Base-by-base conservation (phyloP, 352 stramenopile species). In the Halophytophthora batemanensis region DNA sequence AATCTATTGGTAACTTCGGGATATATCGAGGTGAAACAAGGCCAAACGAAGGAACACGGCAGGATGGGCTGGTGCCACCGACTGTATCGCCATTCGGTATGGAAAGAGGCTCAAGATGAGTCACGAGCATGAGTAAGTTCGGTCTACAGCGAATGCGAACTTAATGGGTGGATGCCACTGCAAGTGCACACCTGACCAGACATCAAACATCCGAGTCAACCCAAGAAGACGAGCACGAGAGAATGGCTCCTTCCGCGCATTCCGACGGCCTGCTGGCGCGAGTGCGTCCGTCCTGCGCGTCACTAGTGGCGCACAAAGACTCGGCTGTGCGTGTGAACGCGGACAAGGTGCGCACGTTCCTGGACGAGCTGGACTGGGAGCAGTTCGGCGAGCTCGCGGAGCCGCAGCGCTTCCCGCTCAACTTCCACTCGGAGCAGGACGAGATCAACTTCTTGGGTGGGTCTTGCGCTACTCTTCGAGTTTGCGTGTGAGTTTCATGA, bases 401-500 rank as follows among this genome's bases (percentile, higher is more conserved):
- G 49, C 66, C 69, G 23, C 61, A 71, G 60, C 78, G 69, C 21
- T 92, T 89, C 62, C 82, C 82, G 23, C 77, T 92, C 47, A 85
- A 83, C 61, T 92, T 92, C 43, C 64, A 66, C 42, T 86, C 77
- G 44, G 51, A 77, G 50, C 60, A 82, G 41, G 82, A 92, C 44
- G 82, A 92, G 61, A 54, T 89, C 54, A 86, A 87, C 51, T 92
- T 92, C 47, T 56, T 92, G 19, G 82, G 82, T 90, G 43, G 37
- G 79, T 69, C 6, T 2, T 8, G 18, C 23, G 15, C 25, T 31
- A 4, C 25, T 31, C 25, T 31, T 8, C 25, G 8, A 8, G 8
- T 31, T 8, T 31, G 25, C 25, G 8, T 31, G 25, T 8, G 25
- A 4, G 8, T 31, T 4, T 4, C 25, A 8, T 31, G 25, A 8